These are phyloP conservation scores for Otatea glauca DNA, from an alignment of 176 grass and related monocot species.

Conservation along the genomic window DNA sequence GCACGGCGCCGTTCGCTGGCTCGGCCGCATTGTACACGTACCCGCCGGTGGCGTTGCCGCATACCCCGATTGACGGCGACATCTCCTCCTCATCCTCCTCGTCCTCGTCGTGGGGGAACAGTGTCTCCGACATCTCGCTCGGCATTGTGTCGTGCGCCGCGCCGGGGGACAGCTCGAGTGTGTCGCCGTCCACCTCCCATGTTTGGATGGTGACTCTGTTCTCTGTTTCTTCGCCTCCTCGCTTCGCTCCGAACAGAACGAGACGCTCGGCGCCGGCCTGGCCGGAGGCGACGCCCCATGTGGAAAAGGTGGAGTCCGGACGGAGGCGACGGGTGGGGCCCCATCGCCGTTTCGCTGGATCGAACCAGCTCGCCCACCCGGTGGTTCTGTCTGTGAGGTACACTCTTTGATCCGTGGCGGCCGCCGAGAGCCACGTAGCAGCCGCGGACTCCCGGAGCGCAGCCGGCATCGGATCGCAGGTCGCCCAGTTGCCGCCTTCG, in stretches of 20 bases:
- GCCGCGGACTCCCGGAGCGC: constrained; percentile 57
- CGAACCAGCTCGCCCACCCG: constrained; percentile 71
- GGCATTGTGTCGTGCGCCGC: constrained; percentile 54
- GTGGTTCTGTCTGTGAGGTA: constrained; percentile 59
- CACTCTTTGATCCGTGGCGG: constrained; percentile 54
- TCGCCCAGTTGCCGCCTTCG: constrained; percentile 49
- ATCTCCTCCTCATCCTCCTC: constrained; percentile 43
- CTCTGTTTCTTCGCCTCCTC: constrained; percentile 16
- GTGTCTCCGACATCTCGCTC: constrained; percentile 51
- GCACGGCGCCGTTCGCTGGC: constrained; percentile 62
- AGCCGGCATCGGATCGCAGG: constrained; percentile 64
- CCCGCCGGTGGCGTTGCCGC: constrained; percentile 60
- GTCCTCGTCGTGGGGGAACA: constrained; percentile 56
- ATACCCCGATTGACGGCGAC: constrained; percentile 49
- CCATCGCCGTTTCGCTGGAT: constrained; percentile 68
- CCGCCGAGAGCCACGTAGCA: constrained; percentile 71
- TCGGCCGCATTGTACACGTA: constrained; percentile 88
- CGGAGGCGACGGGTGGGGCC: constrained; percentile 46
- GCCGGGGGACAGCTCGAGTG: constrained; percentile 32
- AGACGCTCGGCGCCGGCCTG: constrained; percentile 40
- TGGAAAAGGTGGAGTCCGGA: constrained; percentile 33
- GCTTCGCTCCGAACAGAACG: constrained; percentile 63
- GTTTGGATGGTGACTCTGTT: constrained; percentile 44
- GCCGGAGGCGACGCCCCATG: constrained; percentile 56
- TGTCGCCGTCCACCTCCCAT: constrained; percentile 73